Evolutionary conservation across 2,329 filamentous ascomycete species (phyloP).

Genomic region (Fusarium austroafricanum): DNA sequence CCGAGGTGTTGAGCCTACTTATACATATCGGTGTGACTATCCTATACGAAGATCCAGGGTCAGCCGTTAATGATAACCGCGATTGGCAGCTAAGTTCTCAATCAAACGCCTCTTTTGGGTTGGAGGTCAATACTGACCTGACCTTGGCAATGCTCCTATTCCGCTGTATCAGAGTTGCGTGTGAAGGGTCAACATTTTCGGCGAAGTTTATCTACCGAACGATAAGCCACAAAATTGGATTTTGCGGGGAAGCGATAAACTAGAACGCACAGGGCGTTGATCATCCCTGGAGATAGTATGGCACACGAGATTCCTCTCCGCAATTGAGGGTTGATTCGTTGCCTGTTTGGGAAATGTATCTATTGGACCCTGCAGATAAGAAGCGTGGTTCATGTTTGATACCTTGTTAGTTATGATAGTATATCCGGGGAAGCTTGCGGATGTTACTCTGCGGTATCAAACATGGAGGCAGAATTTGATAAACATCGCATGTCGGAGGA

Average conservation of each 20-base stretch:
- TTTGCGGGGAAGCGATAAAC: constrained; percentile 27
- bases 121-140: background rate
- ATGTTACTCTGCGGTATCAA: background rate
- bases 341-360: constrained; percentile 19
- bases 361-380: constrained; percentile 21
- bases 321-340: constrained; percentile 19
- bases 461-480: background rate
- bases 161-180: constrained; percentile 1
- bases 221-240: constrained; percentile 15
- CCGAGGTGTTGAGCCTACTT: constrained; percentile 13
- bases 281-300: constrained; percentile 2
- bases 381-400: background rate
- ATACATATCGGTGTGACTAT: constrained; percentile 10
- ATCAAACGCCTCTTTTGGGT: background rate
- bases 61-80: background rate
- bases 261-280: constrained; percentile 4
- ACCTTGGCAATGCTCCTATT: constrained; percentile 5
- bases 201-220: constrained; percentile 17
- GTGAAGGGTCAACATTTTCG: background rate
- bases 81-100: background rate
- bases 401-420: constrained; percentile 3
- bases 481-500: too few relatives aligned
- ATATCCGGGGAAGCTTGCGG: background rate
- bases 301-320: background rate
- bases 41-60: background rate